Percentiles rank a stretch among this genome's conserved stretches.
Conservation (phyloP, 768 basidiomycete genomes). For the Podaxis sp. region DNA sequence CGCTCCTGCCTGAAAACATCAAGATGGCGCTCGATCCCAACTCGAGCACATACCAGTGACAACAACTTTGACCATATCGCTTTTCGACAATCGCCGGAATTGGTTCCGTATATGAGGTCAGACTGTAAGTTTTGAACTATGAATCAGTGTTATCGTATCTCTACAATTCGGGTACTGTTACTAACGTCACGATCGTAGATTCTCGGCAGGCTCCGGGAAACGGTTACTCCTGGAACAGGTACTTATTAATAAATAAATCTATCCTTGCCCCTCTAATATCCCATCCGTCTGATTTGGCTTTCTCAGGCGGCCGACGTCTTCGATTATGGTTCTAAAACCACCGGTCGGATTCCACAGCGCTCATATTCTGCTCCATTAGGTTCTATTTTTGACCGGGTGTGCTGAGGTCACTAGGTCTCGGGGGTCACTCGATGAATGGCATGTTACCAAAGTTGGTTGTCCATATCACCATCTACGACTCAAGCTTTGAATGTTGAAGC, state of each 20-base stretch:
- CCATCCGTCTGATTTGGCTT: not conserved
- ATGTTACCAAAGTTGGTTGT: not conserved
- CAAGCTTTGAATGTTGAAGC: no score
- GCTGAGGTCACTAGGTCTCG: not conserved
- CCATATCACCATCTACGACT: no score
- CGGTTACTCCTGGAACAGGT: not conserved
- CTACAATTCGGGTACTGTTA: not conserved
- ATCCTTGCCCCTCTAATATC: not conserved
- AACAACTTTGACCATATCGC: slow-evolving; percentile 43
- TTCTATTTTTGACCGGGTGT: not conserved
- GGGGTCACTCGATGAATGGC: not conserved
- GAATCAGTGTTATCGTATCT: not conserved
- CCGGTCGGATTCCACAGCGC: not conserved
- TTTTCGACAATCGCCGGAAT: not conserved
- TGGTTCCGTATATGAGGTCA: not conserved
- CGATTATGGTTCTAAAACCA: not conserved
- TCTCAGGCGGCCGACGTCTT: not conserved
- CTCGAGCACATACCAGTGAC: slow-evolving; percentile 47
- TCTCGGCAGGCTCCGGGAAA: not conserved
- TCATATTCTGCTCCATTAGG: not conserved
- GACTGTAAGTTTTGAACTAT: not conserved
- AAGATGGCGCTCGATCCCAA: not conserved
- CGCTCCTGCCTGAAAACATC: slow-evolving; percentile 58
- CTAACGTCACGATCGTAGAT: not conserved
- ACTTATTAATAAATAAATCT: not conserved